Evolutionary conservation across 2,329 filamentous ascomycete genomes (phyloP).

Genomic region (Chaetomium globosum): DNA sequence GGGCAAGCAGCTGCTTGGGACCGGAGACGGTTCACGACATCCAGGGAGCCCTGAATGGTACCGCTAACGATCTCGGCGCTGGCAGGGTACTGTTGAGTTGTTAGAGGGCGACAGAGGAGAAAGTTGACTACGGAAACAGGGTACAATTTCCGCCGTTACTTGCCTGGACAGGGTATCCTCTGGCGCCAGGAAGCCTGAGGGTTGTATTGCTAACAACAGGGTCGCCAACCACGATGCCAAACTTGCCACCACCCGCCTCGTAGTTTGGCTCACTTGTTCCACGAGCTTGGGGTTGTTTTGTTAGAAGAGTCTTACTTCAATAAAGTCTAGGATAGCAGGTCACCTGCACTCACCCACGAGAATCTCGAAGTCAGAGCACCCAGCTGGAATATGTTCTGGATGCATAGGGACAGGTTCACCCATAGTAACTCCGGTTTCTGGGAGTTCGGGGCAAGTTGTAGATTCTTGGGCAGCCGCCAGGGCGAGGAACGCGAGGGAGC

Average conservation of each 20-base stretch:
- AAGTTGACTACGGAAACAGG: not conserved
- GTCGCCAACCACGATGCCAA: constrained; percentile 17
- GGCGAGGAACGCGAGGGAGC: not conserved
- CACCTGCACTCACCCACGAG: constrained; percentile 2
- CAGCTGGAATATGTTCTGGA: constrained; percentile 12
- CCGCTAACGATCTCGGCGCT: constrained; percentile 8
- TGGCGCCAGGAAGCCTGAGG: constrained; percentile 10
- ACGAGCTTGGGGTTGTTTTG: not conserved
- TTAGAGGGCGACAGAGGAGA: not conserved
- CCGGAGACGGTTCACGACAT: constrained; percentile 13
- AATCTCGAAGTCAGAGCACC: constrained; percentile 17
- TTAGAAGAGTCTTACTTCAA: not conserved
- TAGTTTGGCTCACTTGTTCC: constrained; percentile 20
- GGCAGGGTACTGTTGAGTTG: constrained; percentile 8
- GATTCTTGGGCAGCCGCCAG: not conserved
- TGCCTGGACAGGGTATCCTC: constrained; percentile 17
- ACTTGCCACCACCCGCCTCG: constrained; percentile 11
- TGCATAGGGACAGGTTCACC: constrained; percentile 15
- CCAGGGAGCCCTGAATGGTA: not conserved
- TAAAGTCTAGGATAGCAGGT: not conserved
- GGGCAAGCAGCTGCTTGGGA: constrained; percentile 9
- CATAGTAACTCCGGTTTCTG: constrained; percentile 12
- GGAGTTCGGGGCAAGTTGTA: constrained; percentile 5
- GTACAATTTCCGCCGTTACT: not conserved
- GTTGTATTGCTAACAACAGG: constrained; percentile 19